Evolutionary conservation across 2,329 filamentous ascomycete species (phyloP).

Genomic region (Trematosphaeria pertusa): DNA sequence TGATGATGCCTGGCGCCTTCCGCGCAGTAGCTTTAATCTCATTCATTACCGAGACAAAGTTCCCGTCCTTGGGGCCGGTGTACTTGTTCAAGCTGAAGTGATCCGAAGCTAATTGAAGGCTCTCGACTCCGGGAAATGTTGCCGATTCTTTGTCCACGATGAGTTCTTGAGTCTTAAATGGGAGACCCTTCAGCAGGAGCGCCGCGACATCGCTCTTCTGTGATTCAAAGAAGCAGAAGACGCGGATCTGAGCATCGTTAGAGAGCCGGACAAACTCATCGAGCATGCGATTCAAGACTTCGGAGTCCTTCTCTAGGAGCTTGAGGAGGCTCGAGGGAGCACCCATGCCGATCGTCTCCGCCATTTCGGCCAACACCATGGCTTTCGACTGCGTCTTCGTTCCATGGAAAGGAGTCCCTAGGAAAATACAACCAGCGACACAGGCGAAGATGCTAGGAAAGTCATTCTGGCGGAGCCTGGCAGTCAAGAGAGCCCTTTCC

Average conservation of each 20-base stretch:
- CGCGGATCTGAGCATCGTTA: constrained; percentile 24
- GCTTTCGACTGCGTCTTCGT: constrained; percentile 24
- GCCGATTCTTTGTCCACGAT: constrained; percentile 39
- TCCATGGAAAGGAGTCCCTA: constrained; percentile 29
- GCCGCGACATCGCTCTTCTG: constrained; percentile 25
- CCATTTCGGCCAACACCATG: constrained; percentile 25
- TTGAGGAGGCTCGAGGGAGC: constrained; percentile 21
- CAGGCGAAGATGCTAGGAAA: constrained; percentile 28
- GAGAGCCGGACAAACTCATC: constrained; percentile 24
- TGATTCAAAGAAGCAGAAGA: constrained; percentile 31
- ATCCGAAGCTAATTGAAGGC: constrained; percentile 30
- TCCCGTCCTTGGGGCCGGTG: constrained; percentile 31
- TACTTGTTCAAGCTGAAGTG: constrained; percentile 43
- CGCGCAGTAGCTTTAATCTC: constrained; percentile 29
- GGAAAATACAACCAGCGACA: constrained; percentile 30
- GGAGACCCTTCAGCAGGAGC: constrained; percentile 16
- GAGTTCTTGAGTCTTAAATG: constrained; percentile 28
- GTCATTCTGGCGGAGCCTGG: constrained; percentile 20
- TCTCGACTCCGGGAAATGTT: constrained; percentile 29
- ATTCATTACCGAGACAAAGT: constrained; percentile 31
- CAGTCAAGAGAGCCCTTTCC: constrained; percentile 26
- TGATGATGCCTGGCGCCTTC: constrained; percentile 29
- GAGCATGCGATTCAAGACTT: constrained; percentile 18
- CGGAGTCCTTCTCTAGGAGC: constrained; percentile 27
- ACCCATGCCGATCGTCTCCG: constrained; percentile 24